phyloP scores from a whole-genome alignment of 1,284 basidiomycete species.

The Coniferiporia weirii region DNA sequence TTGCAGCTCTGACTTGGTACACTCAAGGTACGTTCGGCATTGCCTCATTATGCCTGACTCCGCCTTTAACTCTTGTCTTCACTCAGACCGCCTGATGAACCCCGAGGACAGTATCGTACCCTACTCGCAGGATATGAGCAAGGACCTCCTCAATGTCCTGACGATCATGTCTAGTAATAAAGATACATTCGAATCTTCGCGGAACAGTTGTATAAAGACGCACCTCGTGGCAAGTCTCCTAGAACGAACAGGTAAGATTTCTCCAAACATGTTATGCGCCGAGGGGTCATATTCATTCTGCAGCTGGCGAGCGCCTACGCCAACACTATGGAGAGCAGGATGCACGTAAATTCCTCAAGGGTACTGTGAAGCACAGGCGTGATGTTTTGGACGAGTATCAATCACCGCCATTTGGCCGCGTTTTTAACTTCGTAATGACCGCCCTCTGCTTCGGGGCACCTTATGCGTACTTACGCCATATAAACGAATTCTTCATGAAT shows the following conservation, averaged over 20 bases:
- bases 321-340: slow-evolving; percentile 19
- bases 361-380: slow-evolving; percentile 3
- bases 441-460: slow-evolving; percentile 49
- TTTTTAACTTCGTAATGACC: slow-evolving; percentile 36
- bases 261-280: background rate
- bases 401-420: slow-evolving; percentile 20
- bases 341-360: slow-evolving; percentile 13
- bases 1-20: slow-evolving; percentile 46
- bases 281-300: background rate
- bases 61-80: background rate
- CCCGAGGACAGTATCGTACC: slow-evolving; percentile 18
- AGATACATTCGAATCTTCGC: background rate
- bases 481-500: slow-evolving; percentile 29
- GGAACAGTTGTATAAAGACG: slow-evolving; percentile 15
- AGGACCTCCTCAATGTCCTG: slow-evolving; percentile 14
- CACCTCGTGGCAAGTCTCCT: slow-evolving; percentile 17
- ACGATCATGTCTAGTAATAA: slow-evolving; percentile 3
- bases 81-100: slow-evolving; percentile 34
- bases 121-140: slow-evolving; percentile 18
- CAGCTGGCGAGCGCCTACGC: slow-evolving; percentile 17
- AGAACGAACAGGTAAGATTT: slow-evolving; percentile 10
- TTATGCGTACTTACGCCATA: slow-evolving; percentile 43
- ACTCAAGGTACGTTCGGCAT: slow-evolving; percentile 30
- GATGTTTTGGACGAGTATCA: slow-evolving; percentile 30
- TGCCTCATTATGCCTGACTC: no score